These are phyloP conservation scores for Pestalotiopsis sp. DNA, from an alignment of 2,329 filamentous ascomycete genomes.

Conservation along the genomic window DNA sequence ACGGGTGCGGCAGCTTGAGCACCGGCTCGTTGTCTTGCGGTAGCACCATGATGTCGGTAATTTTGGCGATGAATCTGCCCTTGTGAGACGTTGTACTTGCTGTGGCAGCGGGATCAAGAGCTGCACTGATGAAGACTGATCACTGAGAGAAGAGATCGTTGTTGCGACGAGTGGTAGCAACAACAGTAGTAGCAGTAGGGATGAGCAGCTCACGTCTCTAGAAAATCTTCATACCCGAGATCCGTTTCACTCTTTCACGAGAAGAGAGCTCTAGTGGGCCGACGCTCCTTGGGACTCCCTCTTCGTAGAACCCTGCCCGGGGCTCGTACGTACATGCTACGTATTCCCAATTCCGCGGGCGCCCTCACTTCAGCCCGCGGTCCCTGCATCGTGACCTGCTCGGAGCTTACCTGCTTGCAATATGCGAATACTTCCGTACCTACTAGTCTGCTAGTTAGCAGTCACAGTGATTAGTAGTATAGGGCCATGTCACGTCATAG, in stretches of 20 bases:
- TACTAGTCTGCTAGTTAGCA: not conserved
- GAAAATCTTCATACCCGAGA: not conserved
- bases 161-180: not conserved
- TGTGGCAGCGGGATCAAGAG: not conserved
- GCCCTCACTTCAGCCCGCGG: constrained; percentile 1
- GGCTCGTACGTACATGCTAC: not conserved
- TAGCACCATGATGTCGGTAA: constrained; percentile 23
- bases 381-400: constrained; percentile 7
- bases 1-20: constrained; percentile 53
- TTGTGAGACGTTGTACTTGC: not conserved
- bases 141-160: not conserved
- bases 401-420: not conserved
- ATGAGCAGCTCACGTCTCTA: not conserved
- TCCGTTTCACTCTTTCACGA: not conserved
- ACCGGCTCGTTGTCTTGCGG: constrained; percentile 38
- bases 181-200: not conserved
- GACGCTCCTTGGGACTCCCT: not conserved
- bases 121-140: not conserved
- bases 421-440: not conserved
- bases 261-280: not conserved
- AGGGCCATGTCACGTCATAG: constrained; percentile 7
- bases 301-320: not conserved
- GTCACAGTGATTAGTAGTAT: not conserved
- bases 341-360: not conserved
- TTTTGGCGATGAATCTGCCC: not conserved